These are phyloP conservation scores for Coniochaeta sp. DNA, from an alignment of 2,329 filamentous ascomycete species.

Conservation along the genomic window DNA sequence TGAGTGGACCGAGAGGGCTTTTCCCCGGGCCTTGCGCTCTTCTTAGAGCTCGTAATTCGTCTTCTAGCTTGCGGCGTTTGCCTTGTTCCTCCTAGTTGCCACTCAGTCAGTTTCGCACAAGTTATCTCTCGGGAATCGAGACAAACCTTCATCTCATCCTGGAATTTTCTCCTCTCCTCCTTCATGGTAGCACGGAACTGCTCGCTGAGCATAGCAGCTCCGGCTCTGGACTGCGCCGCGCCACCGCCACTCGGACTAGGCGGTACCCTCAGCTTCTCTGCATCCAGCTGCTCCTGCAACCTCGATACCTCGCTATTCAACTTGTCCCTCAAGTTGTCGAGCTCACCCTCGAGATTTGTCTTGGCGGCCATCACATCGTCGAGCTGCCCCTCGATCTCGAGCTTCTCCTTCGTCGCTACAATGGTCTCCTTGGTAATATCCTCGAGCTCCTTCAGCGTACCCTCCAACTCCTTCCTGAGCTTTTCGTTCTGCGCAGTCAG, in stretches of 20 bases:
- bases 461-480: constrained; percentile 42
- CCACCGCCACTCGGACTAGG: constrained; percentile 17
- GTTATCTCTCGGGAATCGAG: background rate
- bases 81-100: constrained; percentile 39
- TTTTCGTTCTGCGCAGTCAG: constrained; percentile 39
- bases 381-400: constrained; percentile 33
- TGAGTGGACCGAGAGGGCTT: constrained; percentile 31
- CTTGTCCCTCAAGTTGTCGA: constrained; percentile 24
- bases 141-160: constrained; percentile 44
- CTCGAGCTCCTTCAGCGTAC: constrained; percentile 44
- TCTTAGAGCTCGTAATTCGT: constrained; percentile 38
- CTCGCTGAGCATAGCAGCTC: constrained; percentile 46
- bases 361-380: constrained; percentile 29
- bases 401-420: constrained; percentile 40
- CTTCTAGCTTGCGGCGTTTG: constrained; percentile 39
- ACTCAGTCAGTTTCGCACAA: constrained; percentile 18
- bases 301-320: constrained; percentile 34
- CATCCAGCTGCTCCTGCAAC: constrained; percentile 45
- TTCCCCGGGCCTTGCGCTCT: constrained; percentile 33
- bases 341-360: constrained; percentile 29
- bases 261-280: constrained; percentile 35
- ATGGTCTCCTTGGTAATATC: constrained; percentile 45
- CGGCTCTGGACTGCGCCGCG: constrained; percentile 27
- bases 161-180: constrained; percentile 49
- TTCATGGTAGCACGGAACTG: constrained; percentile 49